phyloP scores from a whole-genome alignment of 805 yeast species.

The Cephaloascus fragrans region DNA sequence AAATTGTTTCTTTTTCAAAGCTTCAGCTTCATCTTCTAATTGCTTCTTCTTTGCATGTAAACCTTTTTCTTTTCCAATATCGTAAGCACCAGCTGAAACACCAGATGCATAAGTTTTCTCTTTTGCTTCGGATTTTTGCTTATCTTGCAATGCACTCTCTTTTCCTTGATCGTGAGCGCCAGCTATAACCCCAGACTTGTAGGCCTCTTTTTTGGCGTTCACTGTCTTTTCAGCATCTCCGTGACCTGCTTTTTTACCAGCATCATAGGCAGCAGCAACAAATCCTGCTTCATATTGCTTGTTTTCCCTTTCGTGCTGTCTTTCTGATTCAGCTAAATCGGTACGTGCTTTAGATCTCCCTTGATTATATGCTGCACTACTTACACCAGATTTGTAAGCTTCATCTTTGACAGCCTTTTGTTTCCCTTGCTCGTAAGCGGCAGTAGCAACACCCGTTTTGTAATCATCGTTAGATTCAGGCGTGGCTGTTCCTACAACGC shows the following conservation, averaged over 20 bases:
- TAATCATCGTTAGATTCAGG: too few relatives aligned
- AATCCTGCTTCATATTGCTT: too few relatives aligned
- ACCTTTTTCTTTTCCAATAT: neutral
- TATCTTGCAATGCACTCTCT: neutral
- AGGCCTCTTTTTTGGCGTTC: neutral
- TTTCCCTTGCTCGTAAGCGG: neutral
- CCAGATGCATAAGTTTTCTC: neutral
- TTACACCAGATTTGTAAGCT: neutral
- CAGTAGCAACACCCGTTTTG: neutral
- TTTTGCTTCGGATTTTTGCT: neutral
- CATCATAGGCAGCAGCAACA: neutral
- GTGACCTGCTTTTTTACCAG: neutral
- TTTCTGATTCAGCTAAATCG: too few relatives aligned
- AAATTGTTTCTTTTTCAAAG: neutral
- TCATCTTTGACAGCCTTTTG: neutral
- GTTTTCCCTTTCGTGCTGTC: too few relatives aligned
- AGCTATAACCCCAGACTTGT: neutral
- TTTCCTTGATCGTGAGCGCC: neutral
- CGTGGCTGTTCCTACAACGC: too few relatives aligned
- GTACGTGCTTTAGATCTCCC: too few relatives aligned
- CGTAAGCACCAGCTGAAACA: neutral
- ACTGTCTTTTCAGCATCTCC: too few relatives aligned
- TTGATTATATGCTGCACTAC: too few relatives aligned
- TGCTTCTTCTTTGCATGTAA: neutral
- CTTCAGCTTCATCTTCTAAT: neutral